Conservation (phyloP, 352 stramenopile genomes). For the Phytophthora ramorum region DNA sequence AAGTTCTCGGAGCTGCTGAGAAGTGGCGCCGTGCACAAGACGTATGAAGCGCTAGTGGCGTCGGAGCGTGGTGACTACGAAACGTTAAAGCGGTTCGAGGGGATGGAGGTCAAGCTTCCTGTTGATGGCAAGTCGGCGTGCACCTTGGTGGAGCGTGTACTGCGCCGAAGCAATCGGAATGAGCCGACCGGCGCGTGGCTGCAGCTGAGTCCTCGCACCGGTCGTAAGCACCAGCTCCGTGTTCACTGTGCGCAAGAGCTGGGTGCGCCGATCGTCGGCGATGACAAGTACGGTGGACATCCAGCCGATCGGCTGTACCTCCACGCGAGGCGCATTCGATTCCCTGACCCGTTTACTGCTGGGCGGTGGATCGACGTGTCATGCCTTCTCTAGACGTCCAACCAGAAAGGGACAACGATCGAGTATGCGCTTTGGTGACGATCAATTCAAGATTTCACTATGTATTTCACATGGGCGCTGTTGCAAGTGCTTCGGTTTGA, state of each 20-base stretch:
- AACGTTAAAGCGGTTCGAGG: slow-evolving; percentile 29
- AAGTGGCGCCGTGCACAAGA: slow-evolving; percentile 54
- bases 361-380: slow-evolving; percentile 37
- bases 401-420: background rate
- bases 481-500: background rate
- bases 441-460: background rate
- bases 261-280: slow-evolving; percentile 59
- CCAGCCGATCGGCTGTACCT: slow-evolving; percentile 52
- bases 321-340: slow-evolving; percentile 57
- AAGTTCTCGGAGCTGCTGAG: slow-evolving; percentile 62
- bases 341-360: slow-evolving; percentile 49
- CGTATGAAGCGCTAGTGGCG: slow-evolving; percentile 62
- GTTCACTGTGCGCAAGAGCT: slow-evolving; percentile 61
- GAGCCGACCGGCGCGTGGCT: slow-evolving; percentile 43
- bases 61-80: slow-evolving; percentile 5
- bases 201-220: slow-evolving; percentile 48
- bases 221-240: slow-evolving; percentile 76
- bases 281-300: slow-evolving; percentile 46
- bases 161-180: background rate
- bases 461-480: no score
- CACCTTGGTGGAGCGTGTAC: slow-evolving; percentile 44
- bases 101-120: slow-evolving; percentile 36
- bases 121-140: slow-evolving; percentile 57
- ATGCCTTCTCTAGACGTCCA: background rate
- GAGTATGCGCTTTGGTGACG: background rate